phyloP scores from a whole-genome alignment of 805 yeast genomes.

The Yamadazyma laniorum region DNA sequence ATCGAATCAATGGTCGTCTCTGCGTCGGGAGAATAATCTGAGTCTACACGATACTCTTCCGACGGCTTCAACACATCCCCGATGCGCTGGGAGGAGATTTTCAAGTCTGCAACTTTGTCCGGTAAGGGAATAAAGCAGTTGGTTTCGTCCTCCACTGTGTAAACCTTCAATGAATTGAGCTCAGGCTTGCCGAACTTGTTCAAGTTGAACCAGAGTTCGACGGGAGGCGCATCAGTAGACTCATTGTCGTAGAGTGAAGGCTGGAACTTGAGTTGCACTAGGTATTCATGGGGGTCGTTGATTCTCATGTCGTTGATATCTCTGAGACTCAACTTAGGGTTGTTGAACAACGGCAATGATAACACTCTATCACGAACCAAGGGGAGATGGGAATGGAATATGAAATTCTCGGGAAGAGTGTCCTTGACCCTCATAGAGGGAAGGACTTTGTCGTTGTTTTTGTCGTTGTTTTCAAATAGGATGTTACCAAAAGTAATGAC shows the following conservation, averaged over 20 bases:
- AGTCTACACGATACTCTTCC: slow-evolving; percentile 7
- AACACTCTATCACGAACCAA: slow-evolving; percentile 31
- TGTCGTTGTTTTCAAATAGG: slow-evolving; percentile 25
- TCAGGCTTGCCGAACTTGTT: slow-evolving; percentile 34
- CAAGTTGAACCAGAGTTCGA: slow-evolving; percentile 55
- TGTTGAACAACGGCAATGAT: slow-evolving; percentile 25
- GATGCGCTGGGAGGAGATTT: slow-evolving; percentile 38
- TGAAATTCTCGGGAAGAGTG: slow-evolving; percentile 12
- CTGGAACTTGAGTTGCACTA: slow-evolving; percentile 46
- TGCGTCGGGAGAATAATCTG: slow-evolving; percentile 3
- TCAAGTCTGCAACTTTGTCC: slow-evolving; percentile 39
- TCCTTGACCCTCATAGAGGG: background rate
- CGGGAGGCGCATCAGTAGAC: slow-evolving; percentile 42
- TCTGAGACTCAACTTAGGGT: slow-evolving; percentile 12
- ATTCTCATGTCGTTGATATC: slow-evolving; percentile 23
- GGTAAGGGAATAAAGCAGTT: slow-evolving; percentile 45
- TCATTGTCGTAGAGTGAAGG: slow-evolving; percentile 24
- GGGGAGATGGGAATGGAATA: slow-evolving; percentile 35
- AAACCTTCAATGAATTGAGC: slow-evolving; percentile 38
- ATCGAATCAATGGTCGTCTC: slow-evolving; percentile 5
- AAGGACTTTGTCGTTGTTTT: background rate
- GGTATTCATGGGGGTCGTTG: slow-evolving; percentile 33
- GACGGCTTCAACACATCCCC: slow-evolving; percentile 27
- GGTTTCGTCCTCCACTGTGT: slow-evolving; percentile 47
- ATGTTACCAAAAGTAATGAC: slow-evolving; percentile 42